These are phyloP conservation scores for Candida golubevii DNA, from an alignment of 805 yeast genomes.

Conservation along the genomic window DNA sequence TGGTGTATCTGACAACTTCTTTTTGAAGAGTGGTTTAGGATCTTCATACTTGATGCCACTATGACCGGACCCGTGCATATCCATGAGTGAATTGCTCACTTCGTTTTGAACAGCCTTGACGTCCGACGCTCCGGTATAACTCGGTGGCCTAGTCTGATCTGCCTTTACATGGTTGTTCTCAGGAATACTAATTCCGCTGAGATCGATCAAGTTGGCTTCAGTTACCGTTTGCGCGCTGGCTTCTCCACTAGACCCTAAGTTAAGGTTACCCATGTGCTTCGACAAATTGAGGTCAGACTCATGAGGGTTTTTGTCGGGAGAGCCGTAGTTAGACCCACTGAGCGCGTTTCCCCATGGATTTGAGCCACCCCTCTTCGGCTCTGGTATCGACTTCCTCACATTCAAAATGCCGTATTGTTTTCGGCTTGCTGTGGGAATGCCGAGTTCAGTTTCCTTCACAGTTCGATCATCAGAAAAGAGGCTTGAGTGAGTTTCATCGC, in stretches of 20 bases:
- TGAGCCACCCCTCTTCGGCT: constrained; percentile 7
- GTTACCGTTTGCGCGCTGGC: background rate
- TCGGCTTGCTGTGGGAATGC: too few species aligned
- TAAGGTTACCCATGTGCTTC: constrained; percentile 5
- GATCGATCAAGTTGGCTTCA: constrained; percentile 6
- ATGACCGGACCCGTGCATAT: constrained; percentile 20
- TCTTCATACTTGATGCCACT: constrained; percentile 1
- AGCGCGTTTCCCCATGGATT: constrained; percentile 18
- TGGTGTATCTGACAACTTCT: constrained; percentile 26
- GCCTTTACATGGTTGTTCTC: background rate
- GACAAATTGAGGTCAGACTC: constrained; percentile 3
- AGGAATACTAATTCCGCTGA: background rate
- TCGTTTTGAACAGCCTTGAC: background rate
- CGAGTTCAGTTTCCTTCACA: too few species aligned
- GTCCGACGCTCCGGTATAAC: background rate
- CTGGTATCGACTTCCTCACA: background rate
- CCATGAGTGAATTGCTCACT: constrained; percentile 13
- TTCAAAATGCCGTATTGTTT: background rate
- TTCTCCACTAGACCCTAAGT: background rate
- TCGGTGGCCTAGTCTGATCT: background rate
- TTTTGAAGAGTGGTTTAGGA: constrained; percentile 29
- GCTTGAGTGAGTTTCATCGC: too few species aligned
- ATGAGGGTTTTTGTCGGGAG: background rate
- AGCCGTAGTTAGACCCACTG: constrained; percentile 1
- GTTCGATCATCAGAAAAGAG: too few species aligned